Evolutionary conservation across 2,329 filamentous ascomycete species (phyloP).

Genomic region (Apiospora hydei): DNA sequence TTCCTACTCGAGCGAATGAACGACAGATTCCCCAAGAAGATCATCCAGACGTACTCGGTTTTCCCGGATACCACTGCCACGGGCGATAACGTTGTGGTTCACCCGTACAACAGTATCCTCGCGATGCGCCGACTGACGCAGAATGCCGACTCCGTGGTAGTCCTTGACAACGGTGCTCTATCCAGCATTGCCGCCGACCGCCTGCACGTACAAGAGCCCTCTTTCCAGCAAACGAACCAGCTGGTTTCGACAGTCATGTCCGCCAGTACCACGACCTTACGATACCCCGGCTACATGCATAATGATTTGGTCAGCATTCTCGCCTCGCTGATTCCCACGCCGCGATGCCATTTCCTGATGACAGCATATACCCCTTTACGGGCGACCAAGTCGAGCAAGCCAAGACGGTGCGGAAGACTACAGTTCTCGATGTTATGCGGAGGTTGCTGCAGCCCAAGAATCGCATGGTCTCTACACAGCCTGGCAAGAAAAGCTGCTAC

Average conservation of each 20-base stretch:
- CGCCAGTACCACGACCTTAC: slow-evolving; percentile 92
- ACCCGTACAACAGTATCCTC: slow-evolving; percentile 96
- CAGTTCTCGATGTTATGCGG: slow-evolving; percentile 96
- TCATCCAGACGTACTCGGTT: slow-evolving; percentile 98
- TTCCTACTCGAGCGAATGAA: slow-evolving; percentile 96
- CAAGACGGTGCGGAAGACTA: slow-evolving; percentile 97
- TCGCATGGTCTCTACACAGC: slow-evolving; percentile 96
- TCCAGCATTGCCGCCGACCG: slow-evolving; percentile 94
- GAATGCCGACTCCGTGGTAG: slow-evolving; percentile 97
- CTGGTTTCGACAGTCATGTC: slow-evolving; percentile 98
- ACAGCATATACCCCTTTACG: slow-evolving; percentile 97
- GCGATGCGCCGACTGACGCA: slow-evolving; percentile 91
- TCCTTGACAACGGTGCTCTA: slow-evolving; percentile 93
- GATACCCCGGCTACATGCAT: slow-evolving; percentile 99
- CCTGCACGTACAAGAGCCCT: slow-evolving; percentile 92
- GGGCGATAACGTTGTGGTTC: slow-evolving; percentile 86
- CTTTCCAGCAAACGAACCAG: slow-evolving; percentile 97
- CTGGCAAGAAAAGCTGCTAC: slow-evolving; percentile 97
- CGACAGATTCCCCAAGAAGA: slow-evolving; percentile 97
- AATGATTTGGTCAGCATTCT: slow-evolving; percentile 98
- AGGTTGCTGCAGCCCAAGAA: slow-evolving; percentile 96
- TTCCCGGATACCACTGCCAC: slow-evolving; percentile 92
- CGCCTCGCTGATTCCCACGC: slow-evolving; percentile 93
- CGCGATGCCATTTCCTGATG: slow-evolving; percentile 97
- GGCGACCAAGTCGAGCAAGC: slow-evolving; percentile 95